Conservation (phyloP, 495 filamentous ascomycete species). For the Rhypophila decipiens region DNA sequence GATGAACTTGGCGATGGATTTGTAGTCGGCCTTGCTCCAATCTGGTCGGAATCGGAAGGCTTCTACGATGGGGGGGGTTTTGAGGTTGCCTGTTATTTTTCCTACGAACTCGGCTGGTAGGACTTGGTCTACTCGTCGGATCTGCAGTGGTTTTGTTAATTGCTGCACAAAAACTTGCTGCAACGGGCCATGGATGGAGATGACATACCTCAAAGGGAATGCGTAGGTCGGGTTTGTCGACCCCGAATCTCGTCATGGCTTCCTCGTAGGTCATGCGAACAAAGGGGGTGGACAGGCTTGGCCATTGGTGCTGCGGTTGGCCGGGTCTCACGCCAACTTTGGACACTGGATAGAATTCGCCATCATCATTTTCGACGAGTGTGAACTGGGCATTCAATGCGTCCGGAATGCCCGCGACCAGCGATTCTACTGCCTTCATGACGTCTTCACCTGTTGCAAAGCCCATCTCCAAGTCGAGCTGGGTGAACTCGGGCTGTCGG, state of each 20-base stretch:
- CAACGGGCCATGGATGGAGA: not conserved
- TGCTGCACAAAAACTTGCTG: conserved; percentile 4
- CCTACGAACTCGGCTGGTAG: conserved; percentile 59
- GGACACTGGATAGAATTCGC: conserved; percentile 21
- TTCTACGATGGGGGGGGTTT: conserved; percentile 57
- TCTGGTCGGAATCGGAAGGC: conserved; percentile 56
- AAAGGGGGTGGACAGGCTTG: conserved; percentile 10
- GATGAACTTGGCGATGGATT: conserved; percentile 48
- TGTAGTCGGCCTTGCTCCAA: not conserved
- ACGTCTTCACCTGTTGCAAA: conserved; percentile 72
- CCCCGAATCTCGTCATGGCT: conserved; percentile 76
- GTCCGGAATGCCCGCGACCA: conserved; percentile 56
- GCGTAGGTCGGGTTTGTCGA: conserved; percentile 87
- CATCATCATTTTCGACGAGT: conserved; percentile 5
- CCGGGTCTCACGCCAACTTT: conserved; percentile 4
- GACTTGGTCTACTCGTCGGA: conserved; percentile 54
- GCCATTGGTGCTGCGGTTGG: conserved; percentile 5
- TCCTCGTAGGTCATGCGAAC: conserved; percentile 58
- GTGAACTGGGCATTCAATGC: conserved; percentile 33
- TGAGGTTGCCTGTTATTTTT: conserved; percentile 63
- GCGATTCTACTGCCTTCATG: conserved; percentile 58
- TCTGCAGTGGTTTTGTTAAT: conserved; percentile 39
- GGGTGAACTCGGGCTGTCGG: conserved; percentile 94
- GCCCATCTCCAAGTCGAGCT: conserved; percentile 91
- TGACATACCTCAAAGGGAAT: conserved; percentile 40